phyloP scores from a whole-genome alignment of 768 basidiomycete genomes.

The Mycena epipterygia region DNA sequence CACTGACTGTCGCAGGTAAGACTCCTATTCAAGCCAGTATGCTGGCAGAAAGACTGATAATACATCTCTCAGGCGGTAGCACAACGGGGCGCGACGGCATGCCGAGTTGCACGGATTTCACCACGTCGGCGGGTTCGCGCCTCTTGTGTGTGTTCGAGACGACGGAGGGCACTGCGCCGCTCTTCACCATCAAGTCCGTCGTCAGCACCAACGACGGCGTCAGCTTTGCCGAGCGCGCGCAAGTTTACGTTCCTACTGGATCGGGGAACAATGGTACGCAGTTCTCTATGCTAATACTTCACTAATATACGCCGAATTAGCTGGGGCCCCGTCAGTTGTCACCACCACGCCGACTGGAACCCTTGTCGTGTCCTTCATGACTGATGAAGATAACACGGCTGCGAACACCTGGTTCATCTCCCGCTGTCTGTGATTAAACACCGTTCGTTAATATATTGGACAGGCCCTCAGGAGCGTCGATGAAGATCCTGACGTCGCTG shows the following conservation, averaged over 20 bases:
- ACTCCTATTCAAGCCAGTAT: neutral
- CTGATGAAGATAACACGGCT: slow-evolving; percentile 41
- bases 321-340: slow-evolving; percentile 37
- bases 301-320: slow-evolving; percentile 19
- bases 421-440: too few relatives aligned
- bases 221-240: slow-evolving; percentile 21
- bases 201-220: slow-evolving; percentile 38
- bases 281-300: neutral
- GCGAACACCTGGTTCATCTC: slow-evolving; percentile 13
- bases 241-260: slow-evolving; percentile 35
- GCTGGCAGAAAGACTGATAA: neutral
- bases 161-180: slow-evolving; percentile 34
- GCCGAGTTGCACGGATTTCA: slow-evolving; percentile 36
- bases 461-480: slow-evolving; percentile 14
- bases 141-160: slow-evolving; percentile 43
- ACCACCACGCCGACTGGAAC: slow-evolving; percentile 29
- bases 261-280: slow-evolving; percentile 33
- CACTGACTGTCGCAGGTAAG: slow-evolving; percentile 36
- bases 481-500: slow-evolving; percentile 30
- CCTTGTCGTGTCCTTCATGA: slow-evolving; percentile 39
- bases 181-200: slow-evolving; percentile 40
- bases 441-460: neutral
- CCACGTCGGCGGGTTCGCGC: slow-evolving; percentile 2
- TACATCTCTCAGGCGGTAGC: slow-evolving; percentile 29
- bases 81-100: slow-evolving; percentile 44